A percentile compares a stretch with the other conserved stretches of the same genome.
Conservation (phyloP, 1,284 basidiomycete species). For the Fomitopsis betulina region DNA sequence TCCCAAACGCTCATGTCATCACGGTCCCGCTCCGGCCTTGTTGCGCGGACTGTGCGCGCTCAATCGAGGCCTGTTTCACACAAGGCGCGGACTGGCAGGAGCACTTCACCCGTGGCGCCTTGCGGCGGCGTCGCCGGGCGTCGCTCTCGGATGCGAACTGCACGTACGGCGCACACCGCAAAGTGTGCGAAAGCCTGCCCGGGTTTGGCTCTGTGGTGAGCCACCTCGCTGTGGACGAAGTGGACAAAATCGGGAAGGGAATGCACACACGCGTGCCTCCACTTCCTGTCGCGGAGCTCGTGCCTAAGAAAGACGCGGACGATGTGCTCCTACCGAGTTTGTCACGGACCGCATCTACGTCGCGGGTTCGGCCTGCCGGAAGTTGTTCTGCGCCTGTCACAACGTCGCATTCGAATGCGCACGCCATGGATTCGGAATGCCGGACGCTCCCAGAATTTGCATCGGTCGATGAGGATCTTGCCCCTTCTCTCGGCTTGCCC, state of each 20-base stretch:
- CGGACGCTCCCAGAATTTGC: not conserved
- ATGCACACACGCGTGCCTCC: not conserved
- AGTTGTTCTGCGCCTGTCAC: not conserved
- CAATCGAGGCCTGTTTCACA: conserved; percentile 42
- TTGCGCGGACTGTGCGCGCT: conserved; percentile 46
- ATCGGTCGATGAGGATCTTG: not conserved
- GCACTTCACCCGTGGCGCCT: conserved; percentile 57
- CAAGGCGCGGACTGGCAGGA: conserved; percentile 52
- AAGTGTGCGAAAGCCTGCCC: conserved; percentile 19
- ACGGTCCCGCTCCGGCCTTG: conserved; percentile 58
- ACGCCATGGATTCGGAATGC: not conserved
- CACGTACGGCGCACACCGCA: conserved; percentile 13
- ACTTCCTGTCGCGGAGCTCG: not conserved
- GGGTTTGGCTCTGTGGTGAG: conserved; percentile 31
- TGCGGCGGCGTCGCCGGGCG: conserved; percentile 42
- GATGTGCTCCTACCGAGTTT: not conserved
- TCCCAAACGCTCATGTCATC: conserved; percentile 20
- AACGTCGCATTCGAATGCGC: not conserved
- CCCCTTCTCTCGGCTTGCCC: not conserved
- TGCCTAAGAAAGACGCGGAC: not conserved
- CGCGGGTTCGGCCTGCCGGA: not conserved
- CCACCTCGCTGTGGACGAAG: conserved; percentile 53
- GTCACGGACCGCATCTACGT: not conserved
- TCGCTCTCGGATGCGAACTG: conserved; percentile 33
- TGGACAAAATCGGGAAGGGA: conserved; percentile 42